Base-by-base conservation (phyloP, 176 grass and related monocot species). In the Juncus inflexus region DNA sequence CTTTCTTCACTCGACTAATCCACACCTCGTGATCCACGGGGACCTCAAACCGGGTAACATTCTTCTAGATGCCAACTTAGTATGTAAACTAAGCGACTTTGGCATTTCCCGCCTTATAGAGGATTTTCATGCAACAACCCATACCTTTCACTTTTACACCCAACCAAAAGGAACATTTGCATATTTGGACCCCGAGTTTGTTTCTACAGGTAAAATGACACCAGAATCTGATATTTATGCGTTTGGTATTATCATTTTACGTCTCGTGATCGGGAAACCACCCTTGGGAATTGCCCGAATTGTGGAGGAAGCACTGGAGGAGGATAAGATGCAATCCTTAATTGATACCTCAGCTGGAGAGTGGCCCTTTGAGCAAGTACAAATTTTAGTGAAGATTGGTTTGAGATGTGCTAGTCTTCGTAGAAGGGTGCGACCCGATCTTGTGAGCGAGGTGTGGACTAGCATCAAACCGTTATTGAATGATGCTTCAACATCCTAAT, bases 11-110 rank as follows among this genome's bases (percentile, higher is more conserved):
- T 83, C 81, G 12, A 80, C 72, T 73, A 77, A 70, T 42, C 77
- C 85, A 3, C 73, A 83, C 8, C 41, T 74, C 13, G 63, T 84
- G 3, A 80, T 78, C 10, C 85, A 89, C 5, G 77, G 80, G 15
- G 85, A 88, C 52, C 72, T 88, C 55, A 88, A 80, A 42, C 80
- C 80, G 0, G 66, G 16, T 3, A 88, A 88, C 72, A 80, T 88
- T 65, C 80, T 88, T 9, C 80, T 83, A 15, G 80, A 88, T 9
- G 60, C 57, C 67, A 80, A 83, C 45, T 47, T 83, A 3, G 75
- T 79, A 16, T 79, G 85, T 69, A 87, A 87, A 65, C 72, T 87
- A 2, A 62, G 84, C 4, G 80, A 83, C 66, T 83, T 87, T 37
- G 79, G 80, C 55, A 73, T 83, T 72, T 71, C 78, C 58, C 79